These are phyloP conservation scores for Bruguiera parviflora DNA, from an alignment of 345 rosid genomes.

Conservation along the genomic window DNA sequence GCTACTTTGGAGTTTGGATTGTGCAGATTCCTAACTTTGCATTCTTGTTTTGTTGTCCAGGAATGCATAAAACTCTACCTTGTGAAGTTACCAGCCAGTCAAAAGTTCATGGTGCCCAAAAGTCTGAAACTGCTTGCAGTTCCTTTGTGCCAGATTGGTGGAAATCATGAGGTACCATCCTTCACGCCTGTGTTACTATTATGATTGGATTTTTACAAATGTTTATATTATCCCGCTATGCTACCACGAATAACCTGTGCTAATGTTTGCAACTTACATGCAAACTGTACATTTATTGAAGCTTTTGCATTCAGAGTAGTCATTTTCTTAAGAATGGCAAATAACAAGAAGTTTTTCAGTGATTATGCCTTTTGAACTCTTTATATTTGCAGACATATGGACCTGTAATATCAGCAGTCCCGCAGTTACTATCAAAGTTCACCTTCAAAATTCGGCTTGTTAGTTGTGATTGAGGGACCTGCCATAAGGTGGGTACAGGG, in stretches of 20 bases:
- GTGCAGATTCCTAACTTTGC: constrained; percentile 1
- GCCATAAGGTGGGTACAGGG: not conserved
- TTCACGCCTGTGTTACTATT: not conserved
- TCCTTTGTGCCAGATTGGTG: constrained; percentile 71
- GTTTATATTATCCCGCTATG: not conserved
- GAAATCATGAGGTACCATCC: constrained; percentile 56
- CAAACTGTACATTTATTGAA: too few relatives aligned
- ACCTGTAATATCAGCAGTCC: constrained; percentile 62
- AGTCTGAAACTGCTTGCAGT: constrained; percentile 82
- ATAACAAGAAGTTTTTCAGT: not conserved
- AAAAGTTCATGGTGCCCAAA: constrained; percentile 65
- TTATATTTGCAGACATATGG: constrained; percentile 63
- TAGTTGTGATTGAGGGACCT: not conserved
- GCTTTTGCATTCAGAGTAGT: too few relatives aligned
- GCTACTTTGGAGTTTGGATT: constrained; percentile 4
- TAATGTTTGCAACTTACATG: too few relatives aligned
- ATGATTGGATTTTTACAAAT: not conserved
- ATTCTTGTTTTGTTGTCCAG: constrained; percentile 26
- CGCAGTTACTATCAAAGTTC: constrained; percentile 70
- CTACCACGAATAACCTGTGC: too few relatives aligned
- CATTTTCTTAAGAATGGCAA: not conserved
- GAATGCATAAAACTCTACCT: constrained; percentile 80
- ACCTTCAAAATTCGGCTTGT: constrained; percentile 43
- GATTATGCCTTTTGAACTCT: not conserved
- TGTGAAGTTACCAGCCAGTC: constrained; percentile 53